Evolutionary conservation across 441 rosid species (phyloP), one percentile per base, ranked within the genome.

Genomic region (Populus hybrid): DNA sequence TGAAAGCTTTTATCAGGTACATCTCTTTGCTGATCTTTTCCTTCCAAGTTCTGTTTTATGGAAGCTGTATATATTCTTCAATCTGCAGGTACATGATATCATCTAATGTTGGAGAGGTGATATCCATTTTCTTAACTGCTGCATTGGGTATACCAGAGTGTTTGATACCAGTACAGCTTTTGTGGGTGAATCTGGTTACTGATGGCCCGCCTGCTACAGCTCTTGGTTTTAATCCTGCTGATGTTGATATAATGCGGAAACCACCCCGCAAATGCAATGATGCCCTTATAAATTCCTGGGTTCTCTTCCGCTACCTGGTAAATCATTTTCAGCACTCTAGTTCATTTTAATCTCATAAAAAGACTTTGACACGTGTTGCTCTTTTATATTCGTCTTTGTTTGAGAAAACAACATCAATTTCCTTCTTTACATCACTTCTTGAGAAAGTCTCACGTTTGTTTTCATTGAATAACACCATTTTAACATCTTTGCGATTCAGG

Each of bases 201-300:
- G 97, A 94, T 83, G 97, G 98, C 61, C 97, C 97, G 5, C 97
- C 95, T 8, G 97, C 95, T 18, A 94, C 97, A 30, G 97, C 97
- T 18, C 90, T 94, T 59, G 97, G 98, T 36, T 94, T 94, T 78
- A 94, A 94, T 75, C 97, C 98, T 67, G 88, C 98, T 68, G 97
- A 94, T 85, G 86, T 86, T 80, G 97, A 92, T 82, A 90, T 93
- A 68, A 94, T 94, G 97, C 86, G 67, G 83, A 94, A 90, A 76
- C 90, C 97, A 3, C 98, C 98, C 2, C 93, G 96, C 46, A 94
- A 85, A 84, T 90, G 87, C 82, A 88, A 93, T 11, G 98, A 94
- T 74, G 79, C 87, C 35, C 93, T 94, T 69, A 89, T 91, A 16
- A 90, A 81, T 71, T 80, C 89, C 38, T 93, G 95, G 98, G 87